These are phyloP conservation scores for Laburnicola sp. DNA, from an alignment of 2,329 filamentous ascomycete genomes.

Conservation along the genomic window DNA sequence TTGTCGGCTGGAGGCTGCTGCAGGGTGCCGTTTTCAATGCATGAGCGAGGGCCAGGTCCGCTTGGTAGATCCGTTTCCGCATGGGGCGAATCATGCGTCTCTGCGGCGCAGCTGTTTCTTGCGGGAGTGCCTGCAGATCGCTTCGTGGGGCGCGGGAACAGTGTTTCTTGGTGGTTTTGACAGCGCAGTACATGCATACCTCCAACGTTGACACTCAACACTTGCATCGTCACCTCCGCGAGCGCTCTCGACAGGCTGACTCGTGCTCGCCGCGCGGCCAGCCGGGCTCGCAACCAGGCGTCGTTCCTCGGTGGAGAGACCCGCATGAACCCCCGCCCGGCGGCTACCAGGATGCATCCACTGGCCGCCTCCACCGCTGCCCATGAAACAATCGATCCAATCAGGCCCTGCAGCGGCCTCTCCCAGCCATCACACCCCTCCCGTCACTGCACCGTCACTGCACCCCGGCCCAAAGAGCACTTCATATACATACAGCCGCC, in stretches of 20 bases:
- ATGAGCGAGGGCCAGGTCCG: constrained; percentile 6
- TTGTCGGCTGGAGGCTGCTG: constrained; percentile 6
- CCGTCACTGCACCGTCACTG: constrained; percentile 3
- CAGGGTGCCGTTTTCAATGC: constrained; percentile 12
- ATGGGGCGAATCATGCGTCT: background rate
- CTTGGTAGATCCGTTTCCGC: constrained; percentile 9
- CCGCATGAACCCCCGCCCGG: constrained; percentile 34
- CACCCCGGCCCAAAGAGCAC: constrained; percentile 4
- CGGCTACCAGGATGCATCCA: constrained; percentile 34
- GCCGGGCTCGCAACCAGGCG: constrained; percentile 1
- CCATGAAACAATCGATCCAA: constrained; percentile 35
- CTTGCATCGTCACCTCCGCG: background rate
- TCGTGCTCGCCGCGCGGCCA: constrained; percentile 3
- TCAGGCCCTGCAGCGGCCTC: constrained; percentile 23
- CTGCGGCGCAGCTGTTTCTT: background rate
- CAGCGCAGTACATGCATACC: background rate
- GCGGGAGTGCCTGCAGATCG: background rate
- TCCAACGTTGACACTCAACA: background rate
- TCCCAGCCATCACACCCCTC: constrained; percentile 29
- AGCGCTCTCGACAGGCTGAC: constrained; percentile 1
- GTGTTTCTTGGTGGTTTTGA: constrained; percentile 1
- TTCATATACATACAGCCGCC: constrained; percentile 31
- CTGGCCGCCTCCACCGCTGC: constrained; percentile 35
- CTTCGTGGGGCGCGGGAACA: constrained; percentile 3
- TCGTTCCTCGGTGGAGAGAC: constrained; percentile 2